Evolutionary conservation across 345 rosid genomes (phyloP).

Genomic region (Salix koriyanagi): DNA sequence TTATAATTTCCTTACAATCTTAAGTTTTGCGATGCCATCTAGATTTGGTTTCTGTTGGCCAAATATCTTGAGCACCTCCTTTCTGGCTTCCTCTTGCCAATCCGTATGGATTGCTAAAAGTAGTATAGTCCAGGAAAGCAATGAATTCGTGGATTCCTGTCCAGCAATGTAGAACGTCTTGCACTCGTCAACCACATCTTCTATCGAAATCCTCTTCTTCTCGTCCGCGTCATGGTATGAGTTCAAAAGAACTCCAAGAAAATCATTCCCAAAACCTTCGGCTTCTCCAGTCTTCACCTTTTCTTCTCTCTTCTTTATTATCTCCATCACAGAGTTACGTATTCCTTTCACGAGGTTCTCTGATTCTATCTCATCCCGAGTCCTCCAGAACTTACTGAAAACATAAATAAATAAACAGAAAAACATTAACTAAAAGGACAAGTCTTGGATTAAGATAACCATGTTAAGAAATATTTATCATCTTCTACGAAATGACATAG

Average conservation of each 20-base stretch:
- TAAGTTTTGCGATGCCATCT: slow-evolving; percentile 29
- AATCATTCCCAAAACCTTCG: slow-evolving; percentile 20
- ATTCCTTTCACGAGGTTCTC: slow-evolving; percentile 10
- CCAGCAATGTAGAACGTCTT: slow-evolving; percentile 39
- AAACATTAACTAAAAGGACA: not conserved
- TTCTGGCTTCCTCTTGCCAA: slow-evolving; percentile 45
- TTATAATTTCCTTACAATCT: slow-evolving; percentile 20
- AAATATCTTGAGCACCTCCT: slow-evolving; percentile 23
- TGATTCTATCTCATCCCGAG: slow-evolving; percentile 17
- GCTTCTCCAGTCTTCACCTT: not conserved
- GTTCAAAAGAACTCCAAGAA: slow-evolving; percentile 24
- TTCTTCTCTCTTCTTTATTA: slow-evolving; percentile 30
- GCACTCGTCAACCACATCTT: slow-evolving; percentile 37
- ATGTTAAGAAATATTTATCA: not conserved
- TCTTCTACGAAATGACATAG: not conserved
- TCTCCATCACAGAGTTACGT: not conserved
- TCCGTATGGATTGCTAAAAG: slow-evolving; percentile 31
- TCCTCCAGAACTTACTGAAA: slow-evolving; percentile 26
- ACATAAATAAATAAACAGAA: not conserved
- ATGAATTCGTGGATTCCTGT: slow-evolving; percentile 19
- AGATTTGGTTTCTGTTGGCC: slow-evolving; percentile 22
- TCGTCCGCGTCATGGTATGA: slow-evolving; percentile 9
- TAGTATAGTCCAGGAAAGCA: slow-evolving; percentile 23
- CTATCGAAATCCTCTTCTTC: slow-evolving; percentile 16
- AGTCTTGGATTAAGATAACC: not conserved